These are phyloP conservation scores for Xylariales sp. DNA, from an alignment of 2,329 filamentous ascomycete genomes.

Conservation along the genomic window DNA sequence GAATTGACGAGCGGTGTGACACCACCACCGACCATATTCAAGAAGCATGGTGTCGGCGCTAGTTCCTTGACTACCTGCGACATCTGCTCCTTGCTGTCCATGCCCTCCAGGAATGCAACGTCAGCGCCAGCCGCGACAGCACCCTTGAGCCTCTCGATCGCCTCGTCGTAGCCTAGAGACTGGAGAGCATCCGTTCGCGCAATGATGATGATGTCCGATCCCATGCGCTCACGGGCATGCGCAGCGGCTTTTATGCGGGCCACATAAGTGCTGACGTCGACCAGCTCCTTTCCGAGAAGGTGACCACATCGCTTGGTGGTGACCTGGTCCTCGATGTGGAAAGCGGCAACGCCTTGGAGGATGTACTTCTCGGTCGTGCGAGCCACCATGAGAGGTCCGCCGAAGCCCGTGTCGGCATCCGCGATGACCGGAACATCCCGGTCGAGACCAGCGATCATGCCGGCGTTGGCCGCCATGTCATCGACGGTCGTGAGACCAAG, in stretches of 20 bases:
- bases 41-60: conserved; percentile 24
- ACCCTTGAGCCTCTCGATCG: conserved; percentile 37
- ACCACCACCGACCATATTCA: conserved; percentile 29
- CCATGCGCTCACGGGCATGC: conserved; percentile 31
- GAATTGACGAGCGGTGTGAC: conserved; percentile 26
- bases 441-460: conserved; percentile 58
- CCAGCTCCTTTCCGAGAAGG: conserved; percentile 28
- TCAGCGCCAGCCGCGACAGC: conserved; percentile 48
- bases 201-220: conserved; percentile 51
- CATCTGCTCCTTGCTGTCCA: conserved; percentile 40
- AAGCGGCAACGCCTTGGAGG: conserved; percentile 22
- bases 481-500: conserved; percentile 56
- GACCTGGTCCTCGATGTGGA: conserved; percentile 31
- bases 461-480: conserved; percentile 60
- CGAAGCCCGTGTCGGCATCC: conserved; percentile 56
- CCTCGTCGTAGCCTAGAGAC: conserved; percentile 46
- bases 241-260: conserved; percentile 27
- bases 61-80: conserved; percentile 31
- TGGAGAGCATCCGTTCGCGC: conserved; percentile 53
- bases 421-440: conserved; percentile 53
- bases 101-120: conserved; percentile 49
- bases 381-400: conserved; percentile 46
- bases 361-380: conserved; percentile 35
- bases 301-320: conserved; percentile 33
- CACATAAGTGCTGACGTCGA: conserved; percentile 21